Evolutionary conservation across 2,329 filamentous ascomycete species (phyloP), one percentile per base, ranked within the genome.

Genomic region (Trichothecium roseum): DNA sequence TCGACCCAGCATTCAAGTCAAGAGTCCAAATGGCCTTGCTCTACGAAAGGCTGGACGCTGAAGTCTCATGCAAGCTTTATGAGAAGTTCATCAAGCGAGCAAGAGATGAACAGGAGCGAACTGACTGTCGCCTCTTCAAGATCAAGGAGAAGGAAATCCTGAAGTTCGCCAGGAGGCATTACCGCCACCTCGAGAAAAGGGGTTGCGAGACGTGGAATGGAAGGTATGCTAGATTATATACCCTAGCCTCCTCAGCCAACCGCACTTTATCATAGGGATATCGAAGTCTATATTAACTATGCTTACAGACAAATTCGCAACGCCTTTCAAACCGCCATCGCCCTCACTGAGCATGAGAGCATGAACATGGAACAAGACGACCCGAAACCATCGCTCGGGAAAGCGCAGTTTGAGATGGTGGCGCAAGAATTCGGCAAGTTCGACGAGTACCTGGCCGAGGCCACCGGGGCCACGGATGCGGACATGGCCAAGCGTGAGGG

Each of bases 11-110:
- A 12, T 64, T 66, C 48, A 56, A 60, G 32, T 66, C 62, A 36
- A 56, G 66, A 14, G 60, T 69, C 33, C 63, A 62, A 45, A 47
- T 70, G 38, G 61, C 68, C 43, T 51, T 70, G 22, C 51, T 64
- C 18, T 69, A 68, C 54, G 47, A 52, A 17, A 41, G 57, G 4
- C 55, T 72, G n/a, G n/a, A n/a, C n/a, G n/a, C n/a, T n/a, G n/a
- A n/a, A n/a, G 57, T 34, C 6, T 42, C 43, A 3, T 18, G 24
- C 8, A 35, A 41, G 22, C 22, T 44, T 1, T 41, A 37, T 13
- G 27, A 39, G 1, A 37, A 30, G 4, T 42, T 42, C 27, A 30
- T 45, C 14, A 28, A 29, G 9, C 30, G 33, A 5, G 15, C 40
- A 4, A 41, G 31, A 8, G 36, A 33, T 1, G 43, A 45, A 27